phyloP scores from a whole-genome alignment of 176 grass and related monocot genomes.

The Poa annua region DNA sequence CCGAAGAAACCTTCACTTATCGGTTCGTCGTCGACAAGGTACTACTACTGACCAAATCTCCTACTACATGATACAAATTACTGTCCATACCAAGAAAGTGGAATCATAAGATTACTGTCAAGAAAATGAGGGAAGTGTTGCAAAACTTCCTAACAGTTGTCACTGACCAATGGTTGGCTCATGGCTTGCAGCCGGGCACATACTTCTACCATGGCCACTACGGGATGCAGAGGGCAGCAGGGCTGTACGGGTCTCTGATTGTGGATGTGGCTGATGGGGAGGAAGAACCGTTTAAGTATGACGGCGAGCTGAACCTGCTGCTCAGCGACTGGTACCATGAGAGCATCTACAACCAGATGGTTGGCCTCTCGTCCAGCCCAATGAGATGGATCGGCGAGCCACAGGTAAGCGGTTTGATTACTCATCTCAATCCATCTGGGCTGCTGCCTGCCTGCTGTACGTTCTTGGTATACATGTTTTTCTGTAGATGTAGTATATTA shows the following conservation, averaged over 20 bases:
- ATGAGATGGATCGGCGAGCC: conserved; percentile 91
- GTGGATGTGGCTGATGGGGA: conserved; percentile 72
- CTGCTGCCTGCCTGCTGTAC: too few species aligned
- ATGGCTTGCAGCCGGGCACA: conserved; percentile 61
- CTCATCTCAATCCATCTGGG: not conserved
- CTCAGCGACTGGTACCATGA: conserved; percentile 91
- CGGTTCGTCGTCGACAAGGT: conserved; percentile 73
- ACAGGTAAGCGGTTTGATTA: conserved; percentile 42
- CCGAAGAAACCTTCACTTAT: conserved; percentile 78
- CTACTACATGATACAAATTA: not conserved
- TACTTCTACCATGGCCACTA: conserved; percentile 95
- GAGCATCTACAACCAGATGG: conserved; percentile 78
- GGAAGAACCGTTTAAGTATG: conserved; percentile 80
- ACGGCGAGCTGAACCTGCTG: conserved; percentile 80
- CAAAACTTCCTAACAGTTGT: not conserved
- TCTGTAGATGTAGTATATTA: not conserved
- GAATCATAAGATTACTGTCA: too few species aligned
- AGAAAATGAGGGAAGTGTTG: not conserved
- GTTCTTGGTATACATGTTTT: not conserved
- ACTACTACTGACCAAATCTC: not conserved
- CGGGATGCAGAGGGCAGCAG: conserved; percentile 91
- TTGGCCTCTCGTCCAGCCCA: conserved; percentile 70
- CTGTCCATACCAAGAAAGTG: not conserved
- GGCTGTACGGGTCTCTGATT: conserved; percentile 80
- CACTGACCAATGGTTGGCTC: not conserved